Conservation (phyloP, 23 red algal species). For the Gracilaria gracilis region DNA sequence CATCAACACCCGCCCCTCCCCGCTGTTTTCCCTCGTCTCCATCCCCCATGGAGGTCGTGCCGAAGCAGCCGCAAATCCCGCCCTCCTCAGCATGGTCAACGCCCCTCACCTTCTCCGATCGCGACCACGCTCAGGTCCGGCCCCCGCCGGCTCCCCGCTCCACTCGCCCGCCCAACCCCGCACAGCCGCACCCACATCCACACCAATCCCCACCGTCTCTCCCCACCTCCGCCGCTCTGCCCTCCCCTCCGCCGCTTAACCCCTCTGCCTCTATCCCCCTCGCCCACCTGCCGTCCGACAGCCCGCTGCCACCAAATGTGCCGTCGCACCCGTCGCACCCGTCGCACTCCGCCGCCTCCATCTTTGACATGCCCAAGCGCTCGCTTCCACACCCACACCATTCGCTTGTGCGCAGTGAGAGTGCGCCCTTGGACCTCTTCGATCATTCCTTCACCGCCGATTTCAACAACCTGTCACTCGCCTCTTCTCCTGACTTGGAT, state of each 20-base stretch:
- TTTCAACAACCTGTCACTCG: slow-evolving; percentile 36
- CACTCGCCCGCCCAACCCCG: slow-evolving; percentile 11
- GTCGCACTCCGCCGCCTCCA: slow-evolving; percentile 23
- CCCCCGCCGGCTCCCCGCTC: neutral
- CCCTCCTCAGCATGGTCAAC: slow-evolving; percentile 67
- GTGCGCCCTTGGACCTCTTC: slow-evolving; percentile 55
- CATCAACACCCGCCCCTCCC: neutral
- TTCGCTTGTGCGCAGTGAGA: slow-evolving; percentile 69
- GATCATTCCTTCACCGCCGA: slow-evolving; percentile 41
- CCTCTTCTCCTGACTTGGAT: slow-evolving; percentile 33
- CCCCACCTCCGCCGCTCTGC: slow-evolving; percentile 21
- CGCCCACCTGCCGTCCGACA: slow-evolving; percentile 3
- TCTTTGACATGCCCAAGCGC: slow-evolving; percentile 29
- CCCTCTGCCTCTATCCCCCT: neutral
- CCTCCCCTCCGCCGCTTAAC: slow-evolving; percentile 2
- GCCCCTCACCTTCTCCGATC: slow-evolving; percentile 49
- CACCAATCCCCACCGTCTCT: neutral
- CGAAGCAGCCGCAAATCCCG: slow-evolving; percentile 60
- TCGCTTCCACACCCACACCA: slow-evolving; percentile 22
- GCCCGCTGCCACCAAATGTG: slow-evolving; percentile 5
- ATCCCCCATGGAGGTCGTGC: slow-evolving; percentile 63
- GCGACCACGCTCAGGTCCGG: slow-evolving; percentile 22
- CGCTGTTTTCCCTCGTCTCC: slow-evolving; percentile 14
- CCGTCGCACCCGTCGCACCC: slow-evolving; percentile 13
- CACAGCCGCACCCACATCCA: neutral